Evolutionary conservation across 75 land plant species (phyloP), one percentile per base, ranked within the genome.

Genomic region (Chamaecyparis obtusa): DNA sequence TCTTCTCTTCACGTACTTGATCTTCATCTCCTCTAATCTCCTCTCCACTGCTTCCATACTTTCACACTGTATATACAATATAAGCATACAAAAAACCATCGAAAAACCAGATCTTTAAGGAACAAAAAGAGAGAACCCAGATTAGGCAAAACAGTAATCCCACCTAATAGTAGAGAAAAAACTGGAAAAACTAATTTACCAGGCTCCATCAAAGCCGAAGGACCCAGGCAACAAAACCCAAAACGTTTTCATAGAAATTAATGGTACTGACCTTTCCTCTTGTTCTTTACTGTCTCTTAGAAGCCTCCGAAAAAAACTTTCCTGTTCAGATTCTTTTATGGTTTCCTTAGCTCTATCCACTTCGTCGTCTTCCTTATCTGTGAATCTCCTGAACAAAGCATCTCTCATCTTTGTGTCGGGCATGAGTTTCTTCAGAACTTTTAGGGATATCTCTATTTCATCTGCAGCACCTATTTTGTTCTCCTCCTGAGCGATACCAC

Each of bases 331-430:
- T 39, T 92, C 93, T n/a, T 86, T 90, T 74, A 48, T 5, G 24
- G 51, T 16, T 44, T 86, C 87, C 44, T 84, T 85, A 21, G 88
- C 5, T 92, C 90, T 92, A 33, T 94, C 96, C 21, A 86, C 93
- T 43, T 93, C 95, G 6, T 90, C 96, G 46, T 94, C 94, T 84
- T 94, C 97, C 83, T 98, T 97, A 44, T 87, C 89, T 16, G 95
- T 94, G 88, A 95, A 96, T 88, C 95, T 95, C 77, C 93, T 96
- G 35, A 95, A 87, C 60, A 97, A 85, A 33, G 96, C 95, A 88
- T 98, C 98, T 54, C 99, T 89, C 19, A 98, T 94, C 85, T 96
- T 98, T 24, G 99, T 93, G 14, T 95, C 92, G 0, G 99, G 98
- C 41, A 96, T 97, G 35, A 98, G 91, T 83, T 92, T 97, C 91